Percentiles rank a stretch among this genome's conserved stretches.
Evolutionary conservation across 164 flowering plant genomes (phyloP).

Genomic region (Nymphaea colorata): DNA sequence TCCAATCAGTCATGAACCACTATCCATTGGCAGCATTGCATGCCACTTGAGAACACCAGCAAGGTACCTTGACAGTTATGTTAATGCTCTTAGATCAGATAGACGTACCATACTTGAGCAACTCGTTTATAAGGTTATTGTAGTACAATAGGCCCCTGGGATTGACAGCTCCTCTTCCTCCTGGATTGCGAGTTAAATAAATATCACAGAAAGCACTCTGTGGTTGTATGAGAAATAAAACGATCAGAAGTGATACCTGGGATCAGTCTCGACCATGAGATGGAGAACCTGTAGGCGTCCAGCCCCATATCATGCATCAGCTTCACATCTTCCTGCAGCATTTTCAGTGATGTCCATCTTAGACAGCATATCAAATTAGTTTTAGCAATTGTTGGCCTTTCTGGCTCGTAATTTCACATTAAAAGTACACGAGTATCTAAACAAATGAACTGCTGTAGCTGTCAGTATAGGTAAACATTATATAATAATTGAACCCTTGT

Average conservation of each 20-base stretch:
- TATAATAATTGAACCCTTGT: too few relatives aligned
- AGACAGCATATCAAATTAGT: too few relatives aligned
- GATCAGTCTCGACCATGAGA: constrained; percentile 17
- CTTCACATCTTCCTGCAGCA: constrained; percentile 15
- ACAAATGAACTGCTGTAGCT: too few relatives aligned
- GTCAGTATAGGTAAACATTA: too few relatives aligned
- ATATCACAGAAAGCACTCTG: neutral
- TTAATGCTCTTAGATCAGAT: too few relatives aligned
- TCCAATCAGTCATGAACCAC: too few relatives aligned
- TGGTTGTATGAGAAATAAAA: neutral
- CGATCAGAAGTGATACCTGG: constrained; percentile 8
- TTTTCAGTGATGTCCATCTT: neutral
- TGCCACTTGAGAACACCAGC: neutral
- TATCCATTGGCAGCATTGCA: neutral
- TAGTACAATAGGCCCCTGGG: constrained; percentile 18
- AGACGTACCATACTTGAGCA: constrained; percentile 20
- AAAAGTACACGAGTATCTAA: too few relatives aligned
- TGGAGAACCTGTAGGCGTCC: constrained; percentile 15
- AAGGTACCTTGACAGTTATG: too few relatives aligned
- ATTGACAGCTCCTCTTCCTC: constrained; percentile 12
- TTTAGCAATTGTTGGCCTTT: too few relatives aligned
- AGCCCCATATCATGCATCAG: constrained; percentile 15
- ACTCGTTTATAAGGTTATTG: constrained; percentile 36
- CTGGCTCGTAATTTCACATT: too few relatives aligned
- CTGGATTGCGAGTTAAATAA: constrained; percentile 1